A percentile compares a stretch with the other conserved stretches of the same genome.
Conservation (phyloP, 2,329 filamentous ascomycete species). For the Lasiodiplodia sp. region DNA sequence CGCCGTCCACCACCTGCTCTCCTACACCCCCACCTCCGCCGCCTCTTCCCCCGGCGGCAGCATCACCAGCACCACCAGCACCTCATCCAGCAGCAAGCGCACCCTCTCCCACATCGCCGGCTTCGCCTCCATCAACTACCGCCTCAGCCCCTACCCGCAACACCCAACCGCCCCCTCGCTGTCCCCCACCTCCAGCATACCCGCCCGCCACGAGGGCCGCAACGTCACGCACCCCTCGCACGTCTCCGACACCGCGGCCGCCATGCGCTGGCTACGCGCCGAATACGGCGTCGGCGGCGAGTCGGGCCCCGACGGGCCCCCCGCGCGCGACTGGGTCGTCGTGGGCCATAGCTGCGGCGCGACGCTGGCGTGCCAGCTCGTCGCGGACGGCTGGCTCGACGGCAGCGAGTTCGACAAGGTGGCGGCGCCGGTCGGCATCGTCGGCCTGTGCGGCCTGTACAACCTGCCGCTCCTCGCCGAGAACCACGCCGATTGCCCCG, state of each 20-base stretch:
- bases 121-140: slow-evolving; percentile 71
- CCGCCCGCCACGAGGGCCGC: slow-evolving; percentile 55
- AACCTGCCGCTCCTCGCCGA: slow-evolving; percentile 63
- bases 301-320: background rate
- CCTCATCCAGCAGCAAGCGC: slow-evolving; percentile 30
- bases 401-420: slow-evolving; percentile 5
- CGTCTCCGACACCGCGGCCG: slow-evolving; percentile 63
- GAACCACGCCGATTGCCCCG: slow-evolving; percentile 54
- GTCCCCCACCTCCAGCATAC: slow-evolving; percentile 51
- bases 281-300: slow-evolving; percentile 52
- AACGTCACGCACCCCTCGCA: slow-evolving; percentile 67
- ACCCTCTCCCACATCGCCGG: slow-evolving; percentile 58
- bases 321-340: slow-evolving; percentile 50
- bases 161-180: slow-evolving; percentile 55
- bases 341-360: slow-evolving; percentile 70
- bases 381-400: slow-evolving; percentile 48
- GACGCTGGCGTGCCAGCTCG: slow-evolving; percentile 66
- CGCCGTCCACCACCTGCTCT: slow-evolving; percentile 47
- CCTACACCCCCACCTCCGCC: slow-evolving; percentile 32
- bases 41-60: slow-evolving; percentile 38
- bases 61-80: slow-evolving; percentile 34
- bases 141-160: slow-evolving; percentile 61
- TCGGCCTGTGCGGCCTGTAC: slow-evolving; percentile 72
- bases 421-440: slow-evolving; percentile 57
- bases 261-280: slow-evolving; percentile 58